These are phyloP conservation scores for Russula brevipes DNA, from an alignment of 768 basidiomycete genomes.

Conservation along the genomic window DNA sequence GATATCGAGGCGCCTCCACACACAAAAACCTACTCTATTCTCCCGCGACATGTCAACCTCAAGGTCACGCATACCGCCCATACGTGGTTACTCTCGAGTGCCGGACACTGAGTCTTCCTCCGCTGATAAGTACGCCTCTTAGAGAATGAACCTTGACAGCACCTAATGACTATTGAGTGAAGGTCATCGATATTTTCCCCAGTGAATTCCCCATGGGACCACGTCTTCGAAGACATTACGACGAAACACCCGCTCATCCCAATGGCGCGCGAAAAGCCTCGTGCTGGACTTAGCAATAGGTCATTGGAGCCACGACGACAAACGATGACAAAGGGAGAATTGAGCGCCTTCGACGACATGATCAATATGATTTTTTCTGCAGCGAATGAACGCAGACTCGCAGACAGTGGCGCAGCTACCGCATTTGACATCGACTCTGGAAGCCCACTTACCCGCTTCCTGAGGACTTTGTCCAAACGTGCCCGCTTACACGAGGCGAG, in stretches of 20 bases:
- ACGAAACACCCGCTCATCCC: conserved; percentile 27
- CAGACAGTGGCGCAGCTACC: conserved; percentile 4
- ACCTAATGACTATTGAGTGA: background rate
- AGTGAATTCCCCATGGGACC: conserved; percentile 43
- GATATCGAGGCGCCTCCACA: background rate
- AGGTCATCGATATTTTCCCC: conserved; percentile 30
- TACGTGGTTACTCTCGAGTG: conserved; percentile 12
- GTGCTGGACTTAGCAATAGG: conserved; percentile 1
- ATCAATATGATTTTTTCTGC: conserved; percentile 62
- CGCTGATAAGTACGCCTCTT: conserved; percentile 10
- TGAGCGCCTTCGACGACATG: conserved; percentile 63
- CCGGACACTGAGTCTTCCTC: background rate
- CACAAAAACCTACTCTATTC: background rate
- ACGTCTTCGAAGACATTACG: conserved; percentile 46
- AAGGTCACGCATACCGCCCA: background rate
- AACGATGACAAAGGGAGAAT: conserved; percentile 64
- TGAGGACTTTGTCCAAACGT: conserved; percentile 53
- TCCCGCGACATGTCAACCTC: background rate
- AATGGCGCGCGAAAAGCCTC: conserved; percentile 12
- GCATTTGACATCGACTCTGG: conserved; percentile 20
- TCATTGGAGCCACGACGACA: conserved; percentile 38
- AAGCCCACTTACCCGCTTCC: conserved; percentile 33
- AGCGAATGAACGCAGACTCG: conserved; percentile 35
- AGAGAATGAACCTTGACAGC: background rate
- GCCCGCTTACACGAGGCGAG: conserved; percentile 27